A percentile compares a stretch with the other conserved stretches of the same genome.
phyloP scores from a whole-genome alignment of 495 filamentous ascomycete species.

The Aspergillus hancockii region DNA sequence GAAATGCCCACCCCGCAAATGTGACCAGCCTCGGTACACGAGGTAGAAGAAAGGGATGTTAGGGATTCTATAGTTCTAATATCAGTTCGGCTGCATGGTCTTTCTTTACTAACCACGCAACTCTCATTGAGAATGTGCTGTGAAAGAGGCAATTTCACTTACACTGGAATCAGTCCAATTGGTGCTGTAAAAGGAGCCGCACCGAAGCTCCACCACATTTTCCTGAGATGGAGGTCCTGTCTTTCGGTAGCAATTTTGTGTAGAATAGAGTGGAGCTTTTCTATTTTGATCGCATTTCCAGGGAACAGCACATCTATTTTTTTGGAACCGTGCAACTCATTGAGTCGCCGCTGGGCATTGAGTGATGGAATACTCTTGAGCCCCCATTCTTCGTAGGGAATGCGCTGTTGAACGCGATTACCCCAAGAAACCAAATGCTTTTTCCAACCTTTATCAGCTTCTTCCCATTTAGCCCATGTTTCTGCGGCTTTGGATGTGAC shows the following conservation, averaged over 20 bases:
- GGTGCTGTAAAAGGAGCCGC: conserved; percentile 85
- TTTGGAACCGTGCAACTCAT: conserved; percentile 62
- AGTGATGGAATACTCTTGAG: conserved; percentile 91
- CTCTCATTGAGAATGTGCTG: not conserved
- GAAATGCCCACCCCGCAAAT: conserved; percentile 59
- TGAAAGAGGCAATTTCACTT: conserved; percentile 34
- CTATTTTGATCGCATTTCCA: conserved; percentile 60
- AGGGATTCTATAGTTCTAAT: conserved; percentile 60
- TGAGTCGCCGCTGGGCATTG: conserved; percentile 61
- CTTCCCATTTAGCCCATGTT: conserved; percentile 86
- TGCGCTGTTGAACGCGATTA: conserved; percentile 78
- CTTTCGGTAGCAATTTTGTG: conserved; percentile 70
- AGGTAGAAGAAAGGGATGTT: conserved; percentile 99
- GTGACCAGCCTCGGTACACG: conserved; percentile 73
- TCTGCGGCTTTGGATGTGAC: conserved; percentile 66
- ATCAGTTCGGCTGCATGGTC: not conserved
- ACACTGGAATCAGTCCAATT: conserved; percentile 82
- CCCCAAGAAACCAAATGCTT: conserved; percentile 81
- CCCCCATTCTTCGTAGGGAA: conserved; percentile 97
- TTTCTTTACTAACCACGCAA: not conserved
- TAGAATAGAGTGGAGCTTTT: conserved; percentile 61
- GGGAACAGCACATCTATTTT: conserved; percentile 81
- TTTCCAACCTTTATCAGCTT: conserved; percentile 82
- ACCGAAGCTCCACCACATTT: conserved; percentile 76
- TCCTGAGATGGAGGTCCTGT: conserved; percentile 71